Evolutionary conservation across 257 asterid species (phyloP), one percentile per base, ranked within the genome.

Genomic region (Henckelia pumila): DNA sequence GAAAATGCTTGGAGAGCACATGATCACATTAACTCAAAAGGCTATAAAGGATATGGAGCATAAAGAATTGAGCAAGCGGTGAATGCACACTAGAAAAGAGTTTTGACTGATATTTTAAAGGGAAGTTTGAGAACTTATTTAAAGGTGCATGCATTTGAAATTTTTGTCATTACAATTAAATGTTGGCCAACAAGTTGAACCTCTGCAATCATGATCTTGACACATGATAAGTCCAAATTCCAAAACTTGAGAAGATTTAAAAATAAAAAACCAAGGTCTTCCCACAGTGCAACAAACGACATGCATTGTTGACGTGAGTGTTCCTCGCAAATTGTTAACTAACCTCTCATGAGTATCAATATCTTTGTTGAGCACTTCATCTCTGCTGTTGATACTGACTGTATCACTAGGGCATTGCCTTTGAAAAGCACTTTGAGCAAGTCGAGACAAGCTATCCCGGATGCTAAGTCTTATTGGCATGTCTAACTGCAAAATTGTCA

Each of bases 381-480:
- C 90, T 73, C 79, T 78, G 77, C 77, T 76, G 74, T 73, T 75
- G 68, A 80, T 62, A 73, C 79, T 80, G 80, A 78, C 75, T 70
- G 78, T 75, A 55, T 79, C 93, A 37, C 76, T 71, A 56, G 86
- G 76, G 76, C 77, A 64, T 71, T 84, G 95, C 79, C 98, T 86
- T 73, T 72, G 84, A 64, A 69, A 73, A 72, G 96, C 87, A 83
- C 96, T 89, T 63, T 75, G 86, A 62, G 97, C 96, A 47, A 92
- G 85, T 75, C 98, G 89, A 79, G 76, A 83, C 79, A 92, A 81
- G 81, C 98, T 92, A 75, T 92, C 95, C 67, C 95, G 78, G 74
- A 89, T 86, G 81, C 89, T 80, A 68, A 85, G 83, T 78, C 95
- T 83, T 71, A 81, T 80, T 64, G 65, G 81, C 67, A 70, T 70